Percentiles rank a stretch among this genome's conserved stretches.
Conservation (phyloP, 192 early-diverging fungal species). For the Rhizoclosmatium globosum region DNA sequence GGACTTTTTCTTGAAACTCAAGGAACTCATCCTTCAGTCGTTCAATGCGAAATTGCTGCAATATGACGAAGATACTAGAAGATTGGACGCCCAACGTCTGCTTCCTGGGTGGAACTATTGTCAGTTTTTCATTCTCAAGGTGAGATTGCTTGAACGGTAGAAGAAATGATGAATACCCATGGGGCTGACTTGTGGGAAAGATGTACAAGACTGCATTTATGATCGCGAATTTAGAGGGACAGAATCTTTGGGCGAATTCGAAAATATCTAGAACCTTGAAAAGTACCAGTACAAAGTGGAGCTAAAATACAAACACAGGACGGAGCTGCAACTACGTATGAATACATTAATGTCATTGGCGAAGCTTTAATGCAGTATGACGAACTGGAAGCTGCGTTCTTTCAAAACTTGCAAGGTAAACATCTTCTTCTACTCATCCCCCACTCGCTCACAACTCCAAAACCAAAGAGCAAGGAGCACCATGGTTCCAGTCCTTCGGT, state of each 20-base stretch:
- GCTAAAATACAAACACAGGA: constrained; percentile 58
- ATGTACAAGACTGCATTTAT: too few species aligned
- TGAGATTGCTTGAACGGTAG: constrained; percentile 20
- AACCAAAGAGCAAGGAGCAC: constrained; percentile 70
- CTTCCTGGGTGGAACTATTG: constrained; percentile 99
- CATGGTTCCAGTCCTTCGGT: constrained; percentile 96
- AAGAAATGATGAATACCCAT: neutral
- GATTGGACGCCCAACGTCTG: constrained; percentile 89
- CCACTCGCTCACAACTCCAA: neutral
- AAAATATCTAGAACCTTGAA: too few species aligned
- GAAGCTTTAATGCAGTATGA: constrained; percentile 96
- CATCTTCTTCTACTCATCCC: neutral
- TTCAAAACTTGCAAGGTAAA: constrained; percentile 85
- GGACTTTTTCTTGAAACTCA: constrained; percentile 75
- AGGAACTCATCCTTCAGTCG: constrained; percentile 74
- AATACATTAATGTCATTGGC: constrained; percentile 85
- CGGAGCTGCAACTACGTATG: constrained; percentile 82
- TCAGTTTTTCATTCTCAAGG: constrained; percentile 94
- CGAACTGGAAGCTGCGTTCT: constrained; percentile 95
- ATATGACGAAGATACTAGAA: constrained; percentile 88
- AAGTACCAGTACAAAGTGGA: neutral
- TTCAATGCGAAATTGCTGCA: constrained; percentile 82
- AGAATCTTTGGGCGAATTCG: too few species aligned
- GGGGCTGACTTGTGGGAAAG: too few species aligned
- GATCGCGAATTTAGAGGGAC: too few species aligned